phyloP scores from a whole-genome alignment of 2,329 filamentous ascomycete genomes.

The Diaporthe destruens region DNA sequence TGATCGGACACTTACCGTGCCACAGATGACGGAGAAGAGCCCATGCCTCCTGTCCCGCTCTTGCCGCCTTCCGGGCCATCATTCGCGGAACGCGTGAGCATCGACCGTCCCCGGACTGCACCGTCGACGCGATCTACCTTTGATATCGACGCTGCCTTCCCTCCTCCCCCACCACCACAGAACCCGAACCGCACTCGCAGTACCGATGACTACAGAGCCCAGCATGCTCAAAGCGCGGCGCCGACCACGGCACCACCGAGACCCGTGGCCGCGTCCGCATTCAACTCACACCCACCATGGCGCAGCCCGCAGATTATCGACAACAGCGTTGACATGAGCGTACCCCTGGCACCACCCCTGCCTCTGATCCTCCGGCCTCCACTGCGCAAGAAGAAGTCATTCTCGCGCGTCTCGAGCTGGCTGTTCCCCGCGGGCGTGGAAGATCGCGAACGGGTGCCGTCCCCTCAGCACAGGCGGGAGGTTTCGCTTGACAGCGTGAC shows the following conservation, averaged over 20 bases:
- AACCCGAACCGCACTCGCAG: slow-evolving; percentile 33
- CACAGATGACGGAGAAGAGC: slow-evolving; percentile 59
- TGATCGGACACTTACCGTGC: slow-evolving; percentile 3
- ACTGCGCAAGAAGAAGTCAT: slow-evolving; percentile 75
- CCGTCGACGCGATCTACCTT: slow-evolving; percentile 44
- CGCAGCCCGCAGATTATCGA: slow-evolving; percentile 35
- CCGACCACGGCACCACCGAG: slow-evolving; percentile 42
- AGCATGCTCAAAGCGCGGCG: slow-evolving; percentile 4
- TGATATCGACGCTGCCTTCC: slow-evolving; percentile 35
- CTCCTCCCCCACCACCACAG: slow-evolving; percentile 38
- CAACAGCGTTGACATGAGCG: slow-evolving; percentile 49
- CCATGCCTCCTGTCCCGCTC: slow-evolving; percentile 69
- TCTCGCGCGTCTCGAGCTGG: slow-evolving; percentile 72
- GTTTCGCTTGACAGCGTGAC: slow-evolving; percentile 65
- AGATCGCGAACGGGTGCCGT: slow-evolving; percentile 9
- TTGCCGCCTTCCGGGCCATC: slow-evolving; percentile 69
- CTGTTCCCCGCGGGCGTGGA: slow-evolving; percentile 59
- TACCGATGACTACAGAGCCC: slow-evolving; percentile 34
- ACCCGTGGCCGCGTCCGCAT: slow-evolving; percentile 48
- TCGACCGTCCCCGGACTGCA: slow-evolving; percentile 56
- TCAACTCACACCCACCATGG: slow-evolving; percentile 45
- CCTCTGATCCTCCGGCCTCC: slow-evolving; percentile 71
- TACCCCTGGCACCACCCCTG: slow-evolving; percentile 66
- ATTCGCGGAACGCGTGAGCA: slow-evolving; percentile 67
- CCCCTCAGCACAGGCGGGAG: slow-evolving; percentile 52